Percentiles rank a stretch among this genome's conserved stretches.
Evolutionary conservation across 257 asterid genomes (phyloP).

Genomic region (Solanum etuberosum): DNA sequence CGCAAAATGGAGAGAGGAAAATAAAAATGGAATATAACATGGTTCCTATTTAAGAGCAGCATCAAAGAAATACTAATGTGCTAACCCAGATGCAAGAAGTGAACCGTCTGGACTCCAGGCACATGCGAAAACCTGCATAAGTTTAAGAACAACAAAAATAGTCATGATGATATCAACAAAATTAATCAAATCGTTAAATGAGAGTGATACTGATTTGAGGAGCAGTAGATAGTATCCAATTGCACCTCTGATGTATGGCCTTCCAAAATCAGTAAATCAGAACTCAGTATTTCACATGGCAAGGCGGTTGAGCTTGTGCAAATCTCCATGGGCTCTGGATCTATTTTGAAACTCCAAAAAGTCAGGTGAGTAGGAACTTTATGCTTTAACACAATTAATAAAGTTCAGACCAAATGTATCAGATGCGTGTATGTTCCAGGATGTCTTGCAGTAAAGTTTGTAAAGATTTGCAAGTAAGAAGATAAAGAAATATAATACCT

Average conservation of each 20-base stretch:
- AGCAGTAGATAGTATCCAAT: background rate
- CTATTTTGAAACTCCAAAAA: conserved; percentile 27
- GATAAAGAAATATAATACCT: conserved; percentile 29
- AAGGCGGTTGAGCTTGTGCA: conserved; percentile 42
- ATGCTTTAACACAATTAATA: background rate
- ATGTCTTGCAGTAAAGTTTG: background rate
- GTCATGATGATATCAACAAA: background rate
- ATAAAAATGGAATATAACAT: background rate
- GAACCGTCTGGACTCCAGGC: conserved; percentile 93
- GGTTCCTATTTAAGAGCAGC: background rate
- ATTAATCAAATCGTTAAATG: background rate
- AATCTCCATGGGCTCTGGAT: conserved; percentile 87
- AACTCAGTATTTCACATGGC: conserved; percentile 59
- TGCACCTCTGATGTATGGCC: conserved; percentile 98
- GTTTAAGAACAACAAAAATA: background rate
- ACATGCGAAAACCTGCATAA: conserved; percentile 92
- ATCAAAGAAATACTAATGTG: background rate
- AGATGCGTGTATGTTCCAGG: background rate
- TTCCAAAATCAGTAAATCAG: conserved; percentile 68
- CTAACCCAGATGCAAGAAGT: conserved; percentile 98
- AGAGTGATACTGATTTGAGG: background rate
- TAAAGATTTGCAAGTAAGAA: background rate
- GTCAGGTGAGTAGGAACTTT: conserved; percentile 2
- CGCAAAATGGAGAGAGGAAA: background rate
- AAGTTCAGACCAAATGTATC: background rate